A percentile compares a stretch with the other conserved stretches of the same genome.
Evolutionary conservation across 176 grass and related monocot species (phyloP).

Genomic region (Oryza glaberrima): DNA sequence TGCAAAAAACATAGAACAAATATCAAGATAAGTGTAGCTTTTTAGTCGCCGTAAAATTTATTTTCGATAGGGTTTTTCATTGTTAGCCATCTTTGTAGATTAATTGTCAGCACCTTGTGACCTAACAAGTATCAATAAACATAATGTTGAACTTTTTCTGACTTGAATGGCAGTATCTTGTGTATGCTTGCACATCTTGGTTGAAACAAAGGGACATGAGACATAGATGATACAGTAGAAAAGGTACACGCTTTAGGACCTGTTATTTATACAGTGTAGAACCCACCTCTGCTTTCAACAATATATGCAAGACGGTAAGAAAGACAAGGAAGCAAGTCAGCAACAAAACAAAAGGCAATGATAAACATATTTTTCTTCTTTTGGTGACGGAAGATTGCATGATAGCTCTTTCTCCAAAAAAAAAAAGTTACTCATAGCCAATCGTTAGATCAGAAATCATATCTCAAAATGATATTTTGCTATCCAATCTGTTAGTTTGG

Average conservation of each 20-base stretch:
- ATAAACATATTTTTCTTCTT: constrained; percentile 6
- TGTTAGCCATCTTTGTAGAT: neutral
- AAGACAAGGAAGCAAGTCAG: neutral
- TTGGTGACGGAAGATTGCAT: neutral
- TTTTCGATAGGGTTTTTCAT: neutral
- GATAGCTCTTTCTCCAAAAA: constrained; percentile 20
- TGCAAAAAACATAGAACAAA: neutral
- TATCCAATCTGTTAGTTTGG: constrained; percentile 27
- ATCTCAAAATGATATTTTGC: neutral
- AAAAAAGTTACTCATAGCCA: neutral
- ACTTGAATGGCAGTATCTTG: constrained; percentile 4
- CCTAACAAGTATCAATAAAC: neutral
- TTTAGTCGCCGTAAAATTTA: neutral
- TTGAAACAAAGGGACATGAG: constrained; percentile 7
- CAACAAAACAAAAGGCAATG: neutral
- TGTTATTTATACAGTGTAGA: constrained; percentile 5
- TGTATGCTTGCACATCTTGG: neutral
- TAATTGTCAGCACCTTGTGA: neutral
- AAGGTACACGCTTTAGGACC: neutral
- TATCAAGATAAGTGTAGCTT: neutral
- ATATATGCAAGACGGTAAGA: constrained; percentile 17
- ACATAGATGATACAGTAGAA: neutral
- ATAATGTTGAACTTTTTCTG: neutral
- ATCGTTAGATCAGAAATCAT: no score
- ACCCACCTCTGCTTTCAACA: constrained; percentile 13